Percentiles rank a stretch among this genome's conserved stretches.
Conservation (phyloP, 495 filamentous ascomycete genomes). For the Pyrenula massariospora region DNA sequence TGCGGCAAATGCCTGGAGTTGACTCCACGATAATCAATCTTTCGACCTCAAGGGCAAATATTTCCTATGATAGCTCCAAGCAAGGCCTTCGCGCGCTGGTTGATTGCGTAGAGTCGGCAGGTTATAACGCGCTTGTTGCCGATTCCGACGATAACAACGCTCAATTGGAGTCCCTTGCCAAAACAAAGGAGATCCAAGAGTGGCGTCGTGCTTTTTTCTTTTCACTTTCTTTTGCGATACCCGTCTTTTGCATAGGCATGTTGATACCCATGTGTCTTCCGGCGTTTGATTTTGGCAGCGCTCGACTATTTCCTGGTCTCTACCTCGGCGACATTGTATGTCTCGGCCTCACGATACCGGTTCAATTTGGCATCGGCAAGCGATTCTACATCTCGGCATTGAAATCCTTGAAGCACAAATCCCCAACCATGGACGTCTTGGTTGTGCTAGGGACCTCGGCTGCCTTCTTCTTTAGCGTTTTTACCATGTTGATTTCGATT, state of each 20-base stretch:
- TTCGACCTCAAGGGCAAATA: constrained; percentile 49
- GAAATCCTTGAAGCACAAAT: constrained; percentile 76
- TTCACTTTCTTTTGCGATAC: constrained; percentile 71
- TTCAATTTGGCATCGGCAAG: constrained; percentile 93
- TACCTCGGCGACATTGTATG: constrained; percentile 83
- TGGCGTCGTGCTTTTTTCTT: constrained; percentile 72
- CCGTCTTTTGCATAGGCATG: constrained; percentile 91
- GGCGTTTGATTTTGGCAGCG: constrained; percentile 57
- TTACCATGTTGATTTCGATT: constrained; percentile 77
- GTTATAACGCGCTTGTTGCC: constrained; percentile 79
- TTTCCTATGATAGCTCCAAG: constrained; percentile 57
- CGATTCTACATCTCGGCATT: constrained; percentile 88
- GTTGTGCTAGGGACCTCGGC: constrained; percentile 89
- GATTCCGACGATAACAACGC: constrained; percentile 94
- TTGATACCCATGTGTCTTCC: constrained; percentile 70
- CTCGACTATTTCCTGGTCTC: constrained; percentile 56
- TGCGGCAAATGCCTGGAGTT: constrained; percentile 58
- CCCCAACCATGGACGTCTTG: constrained; percentile 95
- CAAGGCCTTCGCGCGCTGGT: constrained; percentile 76
- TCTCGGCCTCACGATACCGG: constrained; percentile 70
- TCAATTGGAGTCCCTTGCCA: constrained; percentile 88
- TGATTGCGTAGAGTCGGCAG: constrained; percentile 63
- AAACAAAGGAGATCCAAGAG: constrained; percentile 90
- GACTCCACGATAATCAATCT: constrained; percentile 60
- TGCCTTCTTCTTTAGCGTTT: constrained; percentile 89